Percentiles rank a stretch among this genome's conserved stretches.
These are phyloP conservation scores for Ambrosiella xylebori DNA, from an alignment of 2,329 filamentous ascomycete genomes.

Conservation along the genomic window DNA sequence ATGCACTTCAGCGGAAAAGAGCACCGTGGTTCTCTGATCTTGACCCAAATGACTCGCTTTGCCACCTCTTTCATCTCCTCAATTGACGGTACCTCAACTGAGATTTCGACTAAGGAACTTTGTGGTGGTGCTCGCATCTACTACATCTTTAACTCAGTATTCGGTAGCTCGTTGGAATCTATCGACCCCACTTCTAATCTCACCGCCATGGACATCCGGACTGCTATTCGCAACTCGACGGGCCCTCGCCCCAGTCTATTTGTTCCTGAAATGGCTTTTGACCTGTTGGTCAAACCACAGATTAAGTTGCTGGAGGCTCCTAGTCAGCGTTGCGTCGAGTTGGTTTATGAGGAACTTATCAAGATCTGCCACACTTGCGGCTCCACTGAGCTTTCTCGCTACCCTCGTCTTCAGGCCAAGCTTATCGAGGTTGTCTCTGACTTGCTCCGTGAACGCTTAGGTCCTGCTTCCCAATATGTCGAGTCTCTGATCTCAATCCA, in stretches of 20 bases:
- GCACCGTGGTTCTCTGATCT: conserved; percentile 81
- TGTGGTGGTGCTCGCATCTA: conserved; percentile 91
- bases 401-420: conserved; percentile 84
- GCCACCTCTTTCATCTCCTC: conserved; percentile 96
- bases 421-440: conserved; percentile 97
- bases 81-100: conserved; percentile 94
- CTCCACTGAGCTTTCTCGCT: conserved; percentile 80
- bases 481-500: conserved; percentile 96
- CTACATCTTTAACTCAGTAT: conserved; percentile 98
- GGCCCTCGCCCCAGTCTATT: conserved; percentile 90
- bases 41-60: conserved; percentile 96
- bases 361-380: conserved; percentile 99
- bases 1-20: conserved; percentile 96
- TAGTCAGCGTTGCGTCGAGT: conserved; percentile 88
- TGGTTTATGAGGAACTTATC: conserved; percentile 97
- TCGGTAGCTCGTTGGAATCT: conserved; percentile 86
- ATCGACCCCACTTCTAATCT: conserved; percentile 95
- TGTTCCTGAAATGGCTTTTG: conserved; percentile 93
- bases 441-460: conserved; percentile 76
- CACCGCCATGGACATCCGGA: conserved; percentile 85
- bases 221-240: conserved; percentile 94
- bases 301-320: conserved; percentile 93
- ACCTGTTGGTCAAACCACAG: conserved; percentile 92
- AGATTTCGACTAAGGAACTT: conserved; percentile 96
- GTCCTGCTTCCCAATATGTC: conserved; percentile 77